Percentiles rank a stretch among this genome's conserved stretches.
Conservation (phyloP, 1,284 basidiomycete species). For the Amylostereum areolatum region DNA sequence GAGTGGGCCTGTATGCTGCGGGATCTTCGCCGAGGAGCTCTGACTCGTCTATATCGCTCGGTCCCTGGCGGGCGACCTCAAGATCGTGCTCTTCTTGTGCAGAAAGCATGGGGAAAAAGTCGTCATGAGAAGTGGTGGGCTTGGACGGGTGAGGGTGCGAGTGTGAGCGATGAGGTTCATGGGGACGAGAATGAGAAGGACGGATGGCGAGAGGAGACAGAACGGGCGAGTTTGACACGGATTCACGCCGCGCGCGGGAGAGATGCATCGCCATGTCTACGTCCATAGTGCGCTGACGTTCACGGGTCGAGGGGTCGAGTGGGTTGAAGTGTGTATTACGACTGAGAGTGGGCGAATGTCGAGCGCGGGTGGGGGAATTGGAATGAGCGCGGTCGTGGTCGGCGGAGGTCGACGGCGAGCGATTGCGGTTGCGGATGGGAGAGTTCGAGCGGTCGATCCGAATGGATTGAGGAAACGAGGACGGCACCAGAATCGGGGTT, state of each 20-base stretch:
- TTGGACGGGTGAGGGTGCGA: too few relatives aligned
- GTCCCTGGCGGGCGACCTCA: conserved; percentile 31
- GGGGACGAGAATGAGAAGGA: too few relatives aligned
- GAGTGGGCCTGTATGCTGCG: background rate
- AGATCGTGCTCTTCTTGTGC: conserved; percentile 40
- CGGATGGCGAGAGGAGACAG: conserved; percentile 15
- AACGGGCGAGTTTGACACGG: conserved; percentile 32
- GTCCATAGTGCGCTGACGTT: conserved; percentile 81
- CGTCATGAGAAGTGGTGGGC: too few relatives aligned
- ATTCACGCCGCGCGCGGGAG: conserved; percentile 66
- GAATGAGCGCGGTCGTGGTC: conserved; percentile 31
- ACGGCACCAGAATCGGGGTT: background rate
- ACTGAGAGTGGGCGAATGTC: conserved; percentile 32
- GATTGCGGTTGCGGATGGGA: background rate
- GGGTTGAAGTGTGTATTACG: conserved; percentile 34
- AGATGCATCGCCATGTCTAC: conserved; percentile 82
- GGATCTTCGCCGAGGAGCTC: background rate
- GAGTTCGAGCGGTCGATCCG: background rate
- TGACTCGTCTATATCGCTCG: conserved; percentile 1
- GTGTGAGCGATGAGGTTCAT: too few relatives aligned
- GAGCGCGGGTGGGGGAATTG: conserved; percentile 58
- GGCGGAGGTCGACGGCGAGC: too few relatives aligned
- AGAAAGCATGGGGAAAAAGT: conserved; percentile 26
- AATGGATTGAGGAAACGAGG: background rate
- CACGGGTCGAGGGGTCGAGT: conserved; percentile 63